These are phyloP conservation scores for Canariomyces notabilis DNA, from an alignment of 2,329 filamentous ascomycete species.

Conservation along the genomic window DNA sequence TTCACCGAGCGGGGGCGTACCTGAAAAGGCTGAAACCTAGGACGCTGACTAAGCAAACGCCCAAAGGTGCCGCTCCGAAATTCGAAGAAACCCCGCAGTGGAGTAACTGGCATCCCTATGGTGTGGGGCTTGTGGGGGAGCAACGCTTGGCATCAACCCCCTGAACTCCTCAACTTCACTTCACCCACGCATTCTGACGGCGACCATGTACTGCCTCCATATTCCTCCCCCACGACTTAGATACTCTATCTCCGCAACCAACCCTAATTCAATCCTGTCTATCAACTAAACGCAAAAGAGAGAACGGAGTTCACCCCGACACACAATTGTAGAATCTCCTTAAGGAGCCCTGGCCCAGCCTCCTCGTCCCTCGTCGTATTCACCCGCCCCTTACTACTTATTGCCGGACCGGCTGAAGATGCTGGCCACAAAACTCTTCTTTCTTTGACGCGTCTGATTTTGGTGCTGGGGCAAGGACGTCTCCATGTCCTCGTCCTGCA, in stretches of 20 bases:
- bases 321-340: no score
- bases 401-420: constrained; percentile 36
- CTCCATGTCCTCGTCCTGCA: background rate
- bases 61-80: background rate
- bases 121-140: background rate
- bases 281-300: no score
- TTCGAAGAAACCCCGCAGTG: no score
- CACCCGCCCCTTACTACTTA: constrained; percentile 15
- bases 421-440: constrained; percentile 44
- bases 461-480: background rate
- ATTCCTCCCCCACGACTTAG: no score
- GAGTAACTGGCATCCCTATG: no score
- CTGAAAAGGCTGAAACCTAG: background rate
- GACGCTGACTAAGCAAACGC: background rate
- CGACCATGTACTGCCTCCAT: no score
- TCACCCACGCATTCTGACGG: no score
- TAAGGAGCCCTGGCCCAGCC: no score
- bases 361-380: background rate
- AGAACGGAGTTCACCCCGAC: no score
- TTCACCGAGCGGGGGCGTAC: constrained; percentile 7
- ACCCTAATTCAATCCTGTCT: no score
- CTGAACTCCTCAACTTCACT: no score
- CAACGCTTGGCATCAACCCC: background rate
- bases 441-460: constrained; percentile 32
- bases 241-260: no score